A percentile compares a stretch with the other conserved stretches of the same genome.
phyloP scores from a whole-genome alignment of 345 rosid species.

The Citrus reticulata region DNA sequence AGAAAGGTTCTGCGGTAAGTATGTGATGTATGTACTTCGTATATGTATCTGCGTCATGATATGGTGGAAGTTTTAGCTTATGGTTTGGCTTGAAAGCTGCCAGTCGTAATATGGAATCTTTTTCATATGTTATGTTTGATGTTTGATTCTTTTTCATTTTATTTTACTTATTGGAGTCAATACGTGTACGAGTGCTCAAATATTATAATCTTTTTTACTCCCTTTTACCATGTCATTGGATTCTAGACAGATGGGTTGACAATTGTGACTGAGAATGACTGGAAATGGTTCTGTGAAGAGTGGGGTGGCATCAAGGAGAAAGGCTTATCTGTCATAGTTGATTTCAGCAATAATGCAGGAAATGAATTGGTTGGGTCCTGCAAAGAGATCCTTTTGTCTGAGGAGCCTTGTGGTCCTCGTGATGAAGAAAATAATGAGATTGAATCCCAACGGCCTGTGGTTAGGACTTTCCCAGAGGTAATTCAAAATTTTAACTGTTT shows the following conservation, averaged over 20 bases:
- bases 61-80: background rate
- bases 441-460: constrained; percentile 42
- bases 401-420: constrained; percentile 40
- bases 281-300: constrained; percentile 91
- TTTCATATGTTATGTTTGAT: background rate
- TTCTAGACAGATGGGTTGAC: constrained; percentile 87
- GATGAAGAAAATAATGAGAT: constrained; percentile 55
- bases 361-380: constrained; percentile 27
- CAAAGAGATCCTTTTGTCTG: constrained; percentile 32
- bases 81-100: background rate
- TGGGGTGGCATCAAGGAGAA: constrained; percentile 77
- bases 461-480: constrained; percentile 84
- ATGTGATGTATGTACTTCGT: constrained; percentile 4
- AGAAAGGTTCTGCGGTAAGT: constrained; percentile 75
- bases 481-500: constrained; percentile 10
- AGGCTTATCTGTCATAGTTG: constrained; percentile 71
- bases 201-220: constrained; percentile 14
- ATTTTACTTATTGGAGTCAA: background rate
- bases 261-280: constrained; percentile 77
- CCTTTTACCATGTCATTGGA: constrained; percentile 16
- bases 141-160: background rate
- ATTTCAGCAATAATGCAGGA: constrained; percentile 30
- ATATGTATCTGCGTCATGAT: background rate
- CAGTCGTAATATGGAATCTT: background rate
- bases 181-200: constrained; percentile 3